A percentile compares a stretch with the other conserved stretches of the same genome.
phyloP scores from a whole-genome alignment of 2,329 filamentous ascomycete genomes.

The Coleophoma cylindrospora region DNA sequence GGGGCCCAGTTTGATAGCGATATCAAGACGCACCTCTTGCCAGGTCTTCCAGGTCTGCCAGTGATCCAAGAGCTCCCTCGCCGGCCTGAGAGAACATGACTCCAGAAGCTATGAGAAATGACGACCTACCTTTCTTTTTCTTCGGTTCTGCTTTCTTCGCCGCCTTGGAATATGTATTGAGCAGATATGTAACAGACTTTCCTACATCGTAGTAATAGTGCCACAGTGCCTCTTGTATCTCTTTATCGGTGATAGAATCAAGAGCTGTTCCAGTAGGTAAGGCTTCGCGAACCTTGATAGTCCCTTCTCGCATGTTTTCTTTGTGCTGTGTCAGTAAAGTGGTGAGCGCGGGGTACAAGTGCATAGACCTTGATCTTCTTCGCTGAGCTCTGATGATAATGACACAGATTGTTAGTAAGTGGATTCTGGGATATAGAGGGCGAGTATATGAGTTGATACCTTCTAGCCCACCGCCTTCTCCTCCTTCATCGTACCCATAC shows the following conservation, averaged over 20 bases:
- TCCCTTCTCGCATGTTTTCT: constrained; percentile 60
- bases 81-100: background rate
- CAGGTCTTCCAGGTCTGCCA: constrained; percentile 1
- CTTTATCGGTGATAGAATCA: constrained; percentile 49
- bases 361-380: constrained; percentile 27
- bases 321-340: constrained; percentile 2
- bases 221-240: constrained; percentile 89
- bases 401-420: background rate
- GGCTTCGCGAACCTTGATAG: constrained; percentile 57
- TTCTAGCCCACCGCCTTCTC: constrained; percentile 27
- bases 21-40: constrained; percentile 18
- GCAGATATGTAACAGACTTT: constrained; percentile 77
- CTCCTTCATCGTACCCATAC: constrained; percentile 35
- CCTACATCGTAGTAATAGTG: constrained; percentile 93
- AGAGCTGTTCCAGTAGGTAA: constrained; percentile 50
- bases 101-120: constrained; percentile 10
- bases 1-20: no score
- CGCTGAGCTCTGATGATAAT: constrained; percentile 20
- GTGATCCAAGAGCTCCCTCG: background rate
- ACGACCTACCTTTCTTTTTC: constrained; percentile 25
- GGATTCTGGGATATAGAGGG: constrained; percentile 4
- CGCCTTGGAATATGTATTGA: constrained; percentile 42
- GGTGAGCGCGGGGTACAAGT: constrained; percentile 1
- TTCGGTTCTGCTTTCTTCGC: constrained; percentile 28
- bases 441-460: constrained; percentile 5